phyloP scores from a whole-genome alignment of 495 filamentous ascomycete genomes.

The Penicillium arizonense region DNA sequence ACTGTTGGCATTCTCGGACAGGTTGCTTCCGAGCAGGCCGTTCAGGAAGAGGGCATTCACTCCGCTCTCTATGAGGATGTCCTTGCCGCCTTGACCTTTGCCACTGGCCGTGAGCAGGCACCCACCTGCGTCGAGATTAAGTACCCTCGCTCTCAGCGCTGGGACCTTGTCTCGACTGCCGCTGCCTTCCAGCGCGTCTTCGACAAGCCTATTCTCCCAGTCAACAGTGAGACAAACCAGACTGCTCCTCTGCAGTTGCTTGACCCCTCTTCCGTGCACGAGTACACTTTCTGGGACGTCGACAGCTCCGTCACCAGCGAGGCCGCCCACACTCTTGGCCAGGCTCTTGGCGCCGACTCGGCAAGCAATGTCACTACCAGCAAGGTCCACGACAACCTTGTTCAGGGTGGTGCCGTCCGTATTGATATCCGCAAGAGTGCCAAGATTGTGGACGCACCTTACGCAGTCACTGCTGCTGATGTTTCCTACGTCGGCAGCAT shows the following conservation, averaged over 20 bases:
- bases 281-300: conserved; percentile 93
- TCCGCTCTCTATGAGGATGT: conserved; percentile 90
- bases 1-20: conserved; percentile 69
- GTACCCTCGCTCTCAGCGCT: conserved; percentile 76
- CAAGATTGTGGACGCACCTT: conserved; percentile 80
- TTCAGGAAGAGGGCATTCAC: conserved; percentile 66
- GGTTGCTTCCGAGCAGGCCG: conserved; percentile 53
- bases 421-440: conserved; percentile 83
- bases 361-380: conserved; percentile 74
- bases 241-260: conserved; percentile 45
- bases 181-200: conserved; percentile 63
- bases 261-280: conserved; percentile 53
- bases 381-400: conserved; percentile 76
- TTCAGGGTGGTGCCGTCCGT: conserved; percentile 80
- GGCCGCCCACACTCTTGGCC: conserved; percentile 65
- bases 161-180: conserved; percentile 76
- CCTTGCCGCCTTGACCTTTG: conserved; percentile 77
- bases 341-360: conserved; percentile 71
- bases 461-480: conserved; percentile 75
- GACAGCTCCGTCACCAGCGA: conserved; percentile 67
- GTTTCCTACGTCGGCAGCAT: conserved; percentile 74
- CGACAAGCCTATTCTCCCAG: conserved; percentile 53
- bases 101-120: conserved; percentile 56
- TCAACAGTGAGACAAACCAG: conserved; percentile 30
- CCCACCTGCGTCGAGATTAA: conserved; percentile 78